Evolutionary conservation across 2,329 filamentous ascomycete genomes (phyloP).

Genomic region (Diaporthe amygdali): DNA sequence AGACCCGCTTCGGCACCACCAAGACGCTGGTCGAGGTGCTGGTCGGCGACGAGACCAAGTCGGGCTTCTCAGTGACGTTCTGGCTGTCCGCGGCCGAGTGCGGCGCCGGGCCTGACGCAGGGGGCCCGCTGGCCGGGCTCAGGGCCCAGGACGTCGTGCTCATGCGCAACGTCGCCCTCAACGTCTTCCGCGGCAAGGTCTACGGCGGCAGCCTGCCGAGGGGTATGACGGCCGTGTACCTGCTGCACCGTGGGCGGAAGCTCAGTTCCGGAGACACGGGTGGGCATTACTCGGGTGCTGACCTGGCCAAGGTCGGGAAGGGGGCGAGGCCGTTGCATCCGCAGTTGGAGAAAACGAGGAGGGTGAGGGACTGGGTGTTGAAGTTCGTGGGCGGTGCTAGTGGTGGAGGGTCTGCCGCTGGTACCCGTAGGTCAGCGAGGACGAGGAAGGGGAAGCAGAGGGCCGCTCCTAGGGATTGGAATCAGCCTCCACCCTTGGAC

Average conservation of each 20-base stretch:
- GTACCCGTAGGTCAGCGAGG: conserved; percentile 29
- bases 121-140: conserved; percentile 49
- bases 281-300: conserved; percentile 61
- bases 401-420: conserved; percentile 30
- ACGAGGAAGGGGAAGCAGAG: conserved; percentile 31
- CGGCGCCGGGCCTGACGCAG: conserved; percentile 36
- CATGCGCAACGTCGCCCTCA: conserved; percentile 78
- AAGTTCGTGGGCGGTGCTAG: conserved; percentile 63
- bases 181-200: conserved; percentile 76
- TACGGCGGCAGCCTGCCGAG: conserved; percentile 83
- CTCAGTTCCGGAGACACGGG: conserved; percentile 55
- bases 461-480: conserved; percentile 20
- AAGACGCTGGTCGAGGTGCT: conserved; percentile 77
- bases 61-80: conserved; percentile 82
- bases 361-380: conserved; percentile 77
- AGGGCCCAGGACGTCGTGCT: conserved; percentile 79
- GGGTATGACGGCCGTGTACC: conserved; percentile 70
- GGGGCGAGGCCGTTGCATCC: conserved; percentile 37
- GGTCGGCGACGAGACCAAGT: conserved; percentile 83
- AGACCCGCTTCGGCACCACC: conserved; percentile 66
- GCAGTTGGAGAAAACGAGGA: conserved; percentile 66
- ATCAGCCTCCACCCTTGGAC: conserved; percentile 24
- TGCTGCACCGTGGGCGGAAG: conserved; percentile 63
- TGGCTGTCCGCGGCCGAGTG: conserved; percentile 65
- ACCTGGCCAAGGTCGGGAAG: conserved; percentile 45